These are phyloP conservation scores for Botrytis fabae DNA, from an alignment of 2,329 filamentous ascomycete species.

Conservation along the genomic window DNA sequence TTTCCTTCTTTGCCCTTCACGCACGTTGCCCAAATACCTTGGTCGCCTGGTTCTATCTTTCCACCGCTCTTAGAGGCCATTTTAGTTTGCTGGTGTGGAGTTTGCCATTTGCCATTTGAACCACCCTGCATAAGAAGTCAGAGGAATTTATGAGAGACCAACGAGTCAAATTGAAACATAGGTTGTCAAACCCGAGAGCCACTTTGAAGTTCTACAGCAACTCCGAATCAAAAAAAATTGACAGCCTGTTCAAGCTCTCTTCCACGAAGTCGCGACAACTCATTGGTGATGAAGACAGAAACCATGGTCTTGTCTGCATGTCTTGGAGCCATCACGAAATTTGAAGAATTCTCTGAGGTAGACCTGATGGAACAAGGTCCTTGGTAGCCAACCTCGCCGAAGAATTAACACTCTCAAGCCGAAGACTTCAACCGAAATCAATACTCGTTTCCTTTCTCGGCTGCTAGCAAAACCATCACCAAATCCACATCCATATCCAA, in stretches of 20 bases:
- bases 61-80: constrained; percentile 45
- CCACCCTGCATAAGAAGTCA: constrained; percentile 43
- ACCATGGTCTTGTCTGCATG: not conserved
- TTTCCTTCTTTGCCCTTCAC: constrained; percentile 69
- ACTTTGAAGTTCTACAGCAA: not conserved
- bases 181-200: not conserved
- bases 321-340: not conserved
- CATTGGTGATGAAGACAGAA: not conserved
- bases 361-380: not conserved
- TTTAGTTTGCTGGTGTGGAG: constrained; percentile 57
- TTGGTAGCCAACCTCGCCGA: no score
- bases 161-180: not conserved
- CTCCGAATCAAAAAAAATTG: not conserved
- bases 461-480: not conserved
- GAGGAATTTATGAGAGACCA: not conserved
- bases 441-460: not conserved
- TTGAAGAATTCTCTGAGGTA: not conserved
- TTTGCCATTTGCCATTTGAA: constrained; percentile 60
- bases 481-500: not conserved
- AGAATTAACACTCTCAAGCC: not conserved
- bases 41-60: constrained; percentile 65
- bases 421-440: not conserved
- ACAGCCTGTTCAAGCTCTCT: not conserved
- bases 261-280: not conserved
- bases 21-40: constrained; percentile 78